phyloP scores from a whole-genome alignment of 2,329 filamentous ascomycete species.

The Aspergillus sp. region DNA sequence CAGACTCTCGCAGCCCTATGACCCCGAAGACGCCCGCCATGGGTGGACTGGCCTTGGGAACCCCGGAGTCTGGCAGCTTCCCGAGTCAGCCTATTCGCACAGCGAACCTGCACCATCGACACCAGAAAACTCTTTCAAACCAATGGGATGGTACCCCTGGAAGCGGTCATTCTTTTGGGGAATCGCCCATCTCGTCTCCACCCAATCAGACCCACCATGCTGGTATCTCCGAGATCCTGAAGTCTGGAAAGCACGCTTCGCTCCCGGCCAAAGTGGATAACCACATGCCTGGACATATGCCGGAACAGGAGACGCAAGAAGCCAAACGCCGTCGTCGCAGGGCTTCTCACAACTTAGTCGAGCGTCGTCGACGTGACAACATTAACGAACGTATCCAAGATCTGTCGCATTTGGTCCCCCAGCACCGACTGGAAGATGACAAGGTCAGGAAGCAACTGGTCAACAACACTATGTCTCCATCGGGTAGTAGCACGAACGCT shows the following conservation, averaged over 20 bases:
- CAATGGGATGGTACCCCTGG: conserved; percentile 86
- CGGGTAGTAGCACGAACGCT: conserved; percentile 49
- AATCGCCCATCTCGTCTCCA: conserved; percentile 83
- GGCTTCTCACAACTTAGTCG: conserved; percentile 94
- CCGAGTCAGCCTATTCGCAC: conserved; percentile 72
- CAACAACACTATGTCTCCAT: conserved; percentile 83
- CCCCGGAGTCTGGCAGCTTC: conserved; percentile 65
- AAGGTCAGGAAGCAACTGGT: conserved; percentile 92
- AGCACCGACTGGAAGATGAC: conserved; percentile 90
- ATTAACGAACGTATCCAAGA: conserved; percentile 99
- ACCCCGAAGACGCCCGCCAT: conserved; percentile 79
- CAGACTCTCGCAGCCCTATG: conserved; percentile 70
- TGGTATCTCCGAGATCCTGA: conserved; percentile 82
- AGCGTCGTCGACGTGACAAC: conserved; percentile 89
- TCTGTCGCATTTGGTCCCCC: conserved; percentile 83
- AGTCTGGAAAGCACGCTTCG: conserved; percentile 74
- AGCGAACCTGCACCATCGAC: conserved; percentile 51
- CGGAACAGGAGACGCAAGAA: conserved; percentile 70
- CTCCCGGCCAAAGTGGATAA: conserved; percentile 77
- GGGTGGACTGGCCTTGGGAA: conserved; percentile 63
- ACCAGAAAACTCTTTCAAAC: conserved; percentile 77
- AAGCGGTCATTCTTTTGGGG: conserved; percentile 77
- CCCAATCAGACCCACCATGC: conserved; percentile 49
- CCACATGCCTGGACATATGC: conserved; percentile 33
- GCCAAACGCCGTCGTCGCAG: conserved; percentile 85